Evolutionary conservation across 495 filamentous ascomycete genomes (phyloP).

Genomic region (Aspergillus steynii): DNA sequence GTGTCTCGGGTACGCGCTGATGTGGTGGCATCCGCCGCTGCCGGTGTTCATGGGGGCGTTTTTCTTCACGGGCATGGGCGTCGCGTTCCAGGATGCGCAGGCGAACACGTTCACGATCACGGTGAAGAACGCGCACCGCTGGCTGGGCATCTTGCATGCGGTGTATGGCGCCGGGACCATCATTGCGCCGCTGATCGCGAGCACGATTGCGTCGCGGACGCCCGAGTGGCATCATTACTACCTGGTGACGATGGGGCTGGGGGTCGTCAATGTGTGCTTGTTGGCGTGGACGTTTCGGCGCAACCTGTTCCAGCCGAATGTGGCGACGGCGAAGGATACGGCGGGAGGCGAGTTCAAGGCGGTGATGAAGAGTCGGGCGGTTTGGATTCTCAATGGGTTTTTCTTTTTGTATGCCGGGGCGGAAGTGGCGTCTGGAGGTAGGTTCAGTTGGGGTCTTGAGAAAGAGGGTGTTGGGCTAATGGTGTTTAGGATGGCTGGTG

Average conservation of each 20-base stretch:
- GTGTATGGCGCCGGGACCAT: constrained; percentile 55
- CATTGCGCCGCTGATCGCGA: constrained; percentile 51
- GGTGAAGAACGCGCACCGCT: constrained; percentile 48
- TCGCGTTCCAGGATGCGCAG: constrained; percentile 55
- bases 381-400: constrained; percentile 52
- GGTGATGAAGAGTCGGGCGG: constrained; percentile 21
- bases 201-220: constrained; percentile 39
- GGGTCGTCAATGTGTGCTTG: constrained; percentile 17
- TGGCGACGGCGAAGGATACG: constrained; percentile 18
- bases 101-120: constrained; percentile 52
- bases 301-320: constrained; percentile 26
- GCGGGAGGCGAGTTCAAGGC: constrained; percentile 23
- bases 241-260: constrained; percentile 18
- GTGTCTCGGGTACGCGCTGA: constrained; percentile 43
- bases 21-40: constrained; percentile 51
- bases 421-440: constrained; percentile 44
- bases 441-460: neutral
- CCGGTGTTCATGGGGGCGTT: constrained; percentile 48
- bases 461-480: neutral
- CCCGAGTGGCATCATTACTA: constrained; percentile 29
- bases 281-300: constrained; percentile 24
- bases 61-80: constrained; percentile 48
- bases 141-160: constrained; percentile 58
- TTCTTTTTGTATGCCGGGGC: constrained; percentile 53
- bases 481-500: constrained; percentile 62